Evolutionary conservation across 768 basidiomycete species (phyloP).

Genomic region (Calocybe indica): DNA sequence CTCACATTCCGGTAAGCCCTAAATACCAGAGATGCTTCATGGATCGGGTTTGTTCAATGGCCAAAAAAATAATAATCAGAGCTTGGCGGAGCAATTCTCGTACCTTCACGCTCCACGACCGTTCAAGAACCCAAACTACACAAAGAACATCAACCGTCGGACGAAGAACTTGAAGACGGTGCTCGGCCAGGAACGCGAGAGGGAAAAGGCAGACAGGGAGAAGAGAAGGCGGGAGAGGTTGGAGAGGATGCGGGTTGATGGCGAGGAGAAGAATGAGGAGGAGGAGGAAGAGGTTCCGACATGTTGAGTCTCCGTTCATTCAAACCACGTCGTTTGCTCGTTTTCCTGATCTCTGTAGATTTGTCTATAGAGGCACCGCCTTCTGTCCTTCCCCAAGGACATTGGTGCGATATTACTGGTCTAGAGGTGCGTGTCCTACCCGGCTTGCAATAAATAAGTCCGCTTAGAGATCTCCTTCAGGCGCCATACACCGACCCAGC

Average conservation of each 20-base stretch:
- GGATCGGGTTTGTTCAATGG: background rate
- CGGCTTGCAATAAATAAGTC: background rate
- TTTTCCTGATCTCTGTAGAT: conserved; percentile 34
- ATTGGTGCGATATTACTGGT: conserved; percentile 85
- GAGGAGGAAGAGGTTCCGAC: conserved; percentile 63
- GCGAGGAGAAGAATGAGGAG: conserved; percentile 14
- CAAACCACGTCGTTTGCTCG: background rate
- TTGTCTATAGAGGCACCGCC: conserved; percentile 82
- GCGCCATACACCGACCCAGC: conserved; percentile 82
- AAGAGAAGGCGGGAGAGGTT: conserved; percentile 42
- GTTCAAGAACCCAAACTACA: conserved; percentile 72
- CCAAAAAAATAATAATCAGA: conserved; percentile 30
- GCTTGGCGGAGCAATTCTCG: conserved; percentile 69
- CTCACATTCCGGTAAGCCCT: conserved; percentile 32
- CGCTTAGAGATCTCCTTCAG: conserved; percentile 23
- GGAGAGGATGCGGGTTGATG: conserved; percentile 56
- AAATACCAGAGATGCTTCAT: background rate
- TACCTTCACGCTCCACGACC: conserved; percentile 65
- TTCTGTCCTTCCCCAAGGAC: conserved; percentile 67
- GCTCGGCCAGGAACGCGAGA: conserved; percentile 72
- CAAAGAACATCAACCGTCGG: conserved; percentile 64
- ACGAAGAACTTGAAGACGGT: conserved; percentile 80
- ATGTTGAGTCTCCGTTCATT: conserved; percentile 42
- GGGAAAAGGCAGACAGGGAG: conserved; percentile 66
- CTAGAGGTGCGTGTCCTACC: conserved; percentile 46